Conservation (phyloP, 768 basidiomycete genomes). For the Boletus bicolor region DNA sequence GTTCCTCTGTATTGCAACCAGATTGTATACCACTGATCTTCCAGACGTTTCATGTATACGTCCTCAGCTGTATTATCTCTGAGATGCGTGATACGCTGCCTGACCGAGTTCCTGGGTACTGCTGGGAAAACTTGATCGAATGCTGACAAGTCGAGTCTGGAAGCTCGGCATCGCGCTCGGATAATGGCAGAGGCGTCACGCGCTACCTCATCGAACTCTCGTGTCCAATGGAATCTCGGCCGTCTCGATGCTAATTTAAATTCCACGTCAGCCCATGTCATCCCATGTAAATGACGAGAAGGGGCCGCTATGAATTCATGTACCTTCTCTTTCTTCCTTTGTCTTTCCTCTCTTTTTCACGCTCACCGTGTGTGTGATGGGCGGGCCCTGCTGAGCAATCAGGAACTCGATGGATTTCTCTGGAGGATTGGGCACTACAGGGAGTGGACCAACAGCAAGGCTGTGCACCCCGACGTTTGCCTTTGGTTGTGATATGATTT, state of each 20-base stretch:
- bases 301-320: background rate
- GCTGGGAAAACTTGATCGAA: constrained; percentile 78
- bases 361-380: constrained; percentile 30
- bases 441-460: constrained; percentile 30
- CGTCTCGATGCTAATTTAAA: constrained; percentile 37
- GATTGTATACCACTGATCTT: constrained; percentile 76
- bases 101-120: constrained; percentile 68
- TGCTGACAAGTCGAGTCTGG: constrained; percentile 67
- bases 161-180: constrained; percentile 66
- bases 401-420: constrained; percentile 52
- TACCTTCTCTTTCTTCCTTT: constrained; percentile 33
- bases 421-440: constrained; percentile 41
- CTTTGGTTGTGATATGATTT: constrained; percentile 38
- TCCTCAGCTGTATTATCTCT: constrained; percentile 63
- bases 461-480: constrained; percentile 4
- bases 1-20: constrained; percentile 74
- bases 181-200: constrained; percentile 84
- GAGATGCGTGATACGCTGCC: constrained; percentile 62
- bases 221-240: constrained; percentile 77
- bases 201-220: constrained; percentile 85
- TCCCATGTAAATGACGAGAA: background rate
- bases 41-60: constrained; percentile 72
- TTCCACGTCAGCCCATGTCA: constrained; percentile 1
- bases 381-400: constrained; percentile 51
- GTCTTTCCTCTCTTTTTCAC: constrained; percentile 35